A percentile compares a stretch with the other conserved stretches of the same genome.
Evolutionary conservation across 768 basidiomycete genomes (phyloP).

Genomic region (Boletus reticulatus): DNA sequence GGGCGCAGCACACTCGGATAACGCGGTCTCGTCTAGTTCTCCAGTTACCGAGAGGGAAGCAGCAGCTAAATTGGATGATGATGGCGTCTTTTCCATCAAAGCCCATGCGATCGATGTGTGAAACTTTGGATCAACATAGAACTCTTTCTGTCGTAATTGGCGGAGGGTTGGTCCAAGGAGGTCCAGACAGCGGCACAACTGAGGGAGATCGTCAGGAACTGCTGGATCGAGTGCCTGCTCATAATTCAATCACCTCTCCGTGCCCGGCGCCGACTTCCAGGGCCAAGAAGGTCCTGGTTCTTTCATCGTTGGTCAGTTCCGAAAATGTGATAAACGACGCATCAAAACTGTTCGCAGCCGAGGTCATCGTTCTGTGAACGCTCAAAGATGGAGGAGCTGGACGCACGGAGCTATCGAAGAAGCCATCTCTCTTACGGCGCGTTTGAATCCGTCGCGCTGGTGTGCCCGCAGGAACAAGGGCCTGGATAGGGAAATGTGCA

Average conservation of each 20-base stretch:
- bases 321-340: constrained; percentile 72
- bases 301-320: constrained; percentile 76
- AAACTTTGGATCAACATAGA: constrained; percentile 79
- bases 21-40: constrained; percentile 1
- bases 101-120: constrained; percentile 92
- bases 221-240: neutral
- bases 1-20: neutral
- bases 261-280: constrained; percentile 85
- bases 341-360: constrained; percentile 50
- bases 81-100: constrained; percentile 44
- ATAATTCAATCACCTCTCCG: constrained; percentile 51
- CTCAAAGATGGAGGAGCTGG: neutral
- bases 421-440: constrained; percentile 54
- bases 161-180: constrained; percentile 57
- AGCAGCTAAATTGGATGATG: neutral
- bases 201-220: constrained; percentile 19
- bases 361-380: constrained; percentile 4
- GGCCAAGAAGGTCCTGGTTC: constrained; percentile 75
- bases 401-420: constrained; percentile 46
- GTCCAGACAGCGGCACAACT: constrained; percentile 61
- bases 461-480: constrained; percentile 78
- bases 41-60: neutral
- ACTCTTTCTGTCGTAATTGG: constrained; percentile 68
- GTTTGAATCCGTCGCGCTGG: constrained; percentile 73
- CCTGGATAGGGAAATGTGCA: constrained; percentile 86